These are phyloP conservation scores for Leishmania aethiopica DNA, from an alignment of 208 protist genomes.

Conservation along the genomic window DNA sequence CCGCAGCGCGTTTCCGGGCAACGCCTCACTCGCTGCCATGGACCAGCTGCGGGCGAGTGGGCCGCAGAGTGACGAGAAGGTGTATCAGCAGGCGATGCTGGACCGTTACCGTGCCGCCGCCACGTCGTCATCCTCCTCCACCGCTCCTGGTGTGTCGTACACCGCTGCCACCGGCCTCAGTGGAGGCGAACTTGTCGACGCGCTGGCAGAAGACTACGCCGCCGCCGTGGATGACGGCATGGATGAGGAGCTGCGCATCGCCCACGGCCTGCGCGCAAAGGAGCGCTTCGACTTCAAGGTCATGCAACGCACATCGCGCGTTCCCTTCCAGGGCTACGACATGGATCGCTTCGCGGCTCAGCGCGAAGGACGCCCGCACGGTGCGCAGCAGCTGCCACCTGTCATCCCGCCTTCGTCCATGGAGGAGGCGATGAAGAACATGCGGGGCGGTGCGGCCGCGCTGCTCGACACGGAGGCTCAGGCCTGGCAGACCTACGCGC, in stretches of 20 bases:
- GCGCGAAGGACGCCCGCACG: slow-evolving; percentile 73
- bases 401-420: slow-evolving; percentile 56
- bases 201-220: slow-evolving; percentile 11
- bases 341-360: slow-evolving; percentile 78
- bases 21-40: slow-evolving; percentile 33
- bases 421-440: slow-evolving; percentile 73
- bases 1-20: slow-evolving; percentile 29
- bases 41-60: slow-evolving; percentile 67
- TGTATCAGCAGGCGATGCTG: slow-evolving; percentile 50
- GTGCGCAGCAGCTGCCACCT: slow-evolving; percentile 67
- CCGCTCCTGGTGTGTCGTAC: slow-evolving; percentile 26
- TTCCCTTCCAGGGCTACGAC: slow-evolving; percentile 87
- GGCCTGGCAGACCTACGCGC: slow-evolving; percentile 47
- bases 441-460: slow-evolving; percentile 38
- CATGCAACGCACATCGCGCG: slow-evolving; percentile 64
- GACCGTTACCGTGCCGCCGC: slow-evolving; percentile 51
- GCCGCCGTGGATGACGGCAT: slow-evolving; percentile 39
- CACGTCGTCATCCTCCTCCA: slow-evolving; percentile 3
- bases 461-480: slow-evolving; percentile 43
- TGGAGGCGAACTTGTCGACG: slow-evolving; percentile 31
- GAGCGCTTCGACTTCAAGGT: slow-evolving; percentile 84
- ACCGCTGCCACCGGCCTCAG: slow-evolving; percentile 15
- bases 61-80: slow-evolving; percentile 44
- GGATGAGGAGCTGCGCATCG: slow-evolving; percentile 69
- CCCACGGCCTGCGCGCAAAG: slow-evolving; percentile 76